Conservation (phyloP, 768 basidiomycete species). For the Amanita phalloides region DNA sequence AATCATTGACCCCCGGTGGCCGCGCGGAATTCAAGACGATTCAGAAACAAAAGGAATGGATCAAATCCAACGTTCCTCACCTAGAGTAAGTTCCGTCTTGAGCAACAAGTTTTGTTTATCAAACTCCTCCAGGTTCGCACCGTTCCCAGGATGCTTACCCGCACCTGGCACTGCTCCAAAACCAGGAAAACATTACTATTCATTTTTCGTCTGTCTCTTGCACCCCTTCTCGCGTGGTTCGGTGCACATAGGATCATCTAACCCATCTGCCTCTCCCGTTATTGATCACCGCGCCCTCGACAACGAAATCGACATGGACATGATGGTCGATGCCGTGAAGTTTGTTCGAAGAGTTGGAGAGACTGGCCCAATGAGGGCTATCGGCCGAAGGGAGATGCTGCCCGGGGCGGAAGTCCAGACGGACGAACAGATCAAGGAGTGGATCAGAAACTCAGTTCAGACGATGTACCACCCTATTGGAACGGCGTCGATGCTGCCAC, state of each 20-base stretch:
- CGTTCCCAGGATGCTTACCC: conserved; percentile 1
- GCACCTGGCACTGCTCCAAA: neutral
- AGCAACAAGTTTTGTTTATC: neutral
- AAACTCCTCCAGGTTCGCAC: neutral
- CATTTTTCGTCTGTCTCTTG: neutral
- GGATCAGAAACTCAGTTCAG: conserved; percentile 4
- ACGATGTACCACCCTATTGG: conserved; percentile 6
- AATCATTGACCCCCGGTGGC: neutral
- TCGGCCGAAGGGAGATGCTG: neutral
- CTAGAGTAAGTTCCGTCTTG: neutral
- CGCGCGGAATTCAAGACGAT: neutral
- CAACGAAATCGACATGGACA: conserved; percentile 2
- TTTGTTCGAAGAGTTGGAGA: neutral
- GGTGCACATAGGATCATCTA: conserved; percentile 2
- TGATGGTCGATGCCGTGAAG: neutral
- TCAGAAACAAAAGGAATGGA: conserved; percentile 1
- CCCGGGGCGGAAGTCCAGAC: conserved; percentile 1
- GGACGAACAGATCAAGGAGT: conserved; percentile 9
- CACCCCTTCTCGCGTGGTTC: conserved; percentile 4
- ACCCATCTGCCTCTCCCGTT: conserved; percentile 4
- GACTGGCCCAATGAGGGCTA: neutral
- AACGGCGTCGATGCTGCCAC: conserved; percentile 25
- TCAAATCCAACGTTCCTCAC: conserved; percentile 1
- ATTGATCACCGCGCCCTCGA: conserved; percentile 6
- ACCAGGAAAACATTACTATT: conserved; percentile 3